Evolutionary conservation across 1,139 yeast species (phyloP).

Genomic region (Sugiyamaella pinicola): DNA sequence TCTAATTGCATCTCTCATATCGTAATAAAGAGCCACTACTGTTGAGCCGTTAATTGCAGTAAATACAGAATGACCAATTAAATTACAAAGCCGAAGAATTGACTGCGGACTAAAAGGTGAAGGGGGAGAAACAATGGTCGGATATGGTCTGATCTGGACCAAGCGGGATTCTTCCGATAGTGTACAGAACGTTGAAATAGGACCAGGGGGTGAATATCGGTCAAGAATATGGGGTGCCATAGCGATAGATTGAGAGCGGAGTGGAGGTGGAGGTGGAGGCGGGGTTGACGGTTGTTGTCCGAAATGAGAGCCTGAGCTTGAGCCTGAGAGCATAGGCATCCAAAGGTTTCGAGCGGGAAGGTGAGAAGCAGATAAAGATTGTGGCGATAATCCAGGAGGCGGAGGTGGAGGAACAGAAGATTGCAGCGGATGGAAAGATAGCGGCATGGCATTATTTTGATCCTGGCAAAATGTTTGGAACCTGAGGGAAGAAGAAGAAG

Average conservation of each 20-base stretch:
- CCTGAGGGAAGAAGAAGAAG: not conserved
- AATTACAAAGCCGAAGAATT: constrained; percentile 24
- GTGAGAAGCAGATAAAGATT: not conserved
- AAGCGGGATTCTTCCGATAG: not conserved
- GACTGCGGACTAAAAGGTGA: constrained; percentile 1
- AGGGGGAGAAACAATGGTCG: not conserved
- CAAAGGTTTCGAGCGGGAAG: not conserved
- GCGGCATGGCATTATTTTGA: too few species aligned
- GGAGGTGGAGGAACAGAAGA: not conserved
- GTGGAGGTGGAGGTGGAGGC: not conserved
- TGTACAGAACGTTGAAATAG: not conserved
- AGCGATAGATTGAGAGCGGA: not conserved
- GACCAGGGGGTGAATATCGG: not conserved
- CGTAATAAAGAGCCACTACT: constrained; percentile 33
- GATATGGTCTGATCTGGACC: not conserved
- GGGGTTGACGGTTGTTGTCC: too few species aligned
- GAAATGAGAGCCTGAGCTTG: too few species aligned
- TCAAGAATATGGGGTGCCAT: not conserved
- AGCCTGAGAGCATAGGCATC: not conserved
- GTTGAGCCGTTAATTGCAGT: constrained; percentile 1
- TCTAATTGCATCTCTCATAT: constrained; percentile 35
- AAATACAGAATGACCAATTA: constrained; percentile 23
- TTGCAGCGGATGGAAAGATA: too few species aligned
- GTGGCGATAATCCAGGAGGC: not conserved
- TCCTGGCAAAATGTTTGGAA: too few species aligned